Evolutionary conservation across 129 eudicot genomes (phyloP).

Genomic region (Solidago caesia): DNA sequence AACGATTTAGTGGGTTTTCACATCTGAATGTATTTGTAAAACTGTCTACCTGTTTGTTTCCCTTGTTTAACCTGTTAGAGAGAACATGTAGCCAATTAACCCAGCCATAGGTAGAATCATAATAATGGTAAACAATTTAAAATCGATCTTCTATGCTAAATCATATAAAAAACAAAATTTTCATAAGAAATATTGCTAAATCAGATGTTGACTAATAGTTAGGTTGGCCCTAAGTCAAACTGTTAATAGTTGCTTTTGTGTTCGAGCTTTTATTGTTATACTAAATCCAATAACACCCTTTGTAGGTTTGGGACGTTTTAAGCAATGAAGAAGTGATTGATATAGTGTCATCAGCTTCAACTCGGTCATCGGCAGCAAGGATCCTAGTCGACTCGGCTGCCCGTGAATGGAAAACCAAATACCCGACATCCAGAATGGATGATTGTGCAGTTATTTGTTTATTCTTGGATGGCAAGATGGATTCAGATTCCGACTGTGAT

Average conservation of each 20-base stretch:
- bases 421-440: slow-evolving; percentile 94
- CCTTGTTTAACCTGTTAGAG: not conserved
- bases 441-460: slow-evolving; percentile 95
- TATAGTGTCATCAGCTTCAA: slow-evolving; percentile 68
- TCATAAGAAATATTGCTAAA: not conserved
- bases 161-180: not conserved
- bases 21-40: not conserved
- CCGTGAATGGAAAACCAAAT: slow-evolving; percentile 85
- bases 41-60: not conserved
- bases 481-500: slow-evolving; percentile 77
- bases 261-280: not conserved
- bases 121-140: too few relatives aligned
- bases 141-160: not conserved
- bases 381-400: slow-evolving; percentile 83
- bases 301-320: slow-evolving; percentile 92
- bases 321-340: slow-evolving; percentile 92
- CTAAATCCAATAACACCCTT: not conserved
- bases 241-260: not conserved
- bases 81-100: not conserved
- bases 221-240: not conserved
- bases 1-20: not conserved
- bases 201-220: not conserved
- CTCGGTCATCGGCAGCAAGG: slow-evolving; percentile 86
- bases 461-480: slow-evolving; percentile 81
- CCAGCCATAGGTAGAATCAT: not conserved